phyloP scores from a whole-genome alignment of 306 rosid species.

The Castanospermum australe region DNA sequence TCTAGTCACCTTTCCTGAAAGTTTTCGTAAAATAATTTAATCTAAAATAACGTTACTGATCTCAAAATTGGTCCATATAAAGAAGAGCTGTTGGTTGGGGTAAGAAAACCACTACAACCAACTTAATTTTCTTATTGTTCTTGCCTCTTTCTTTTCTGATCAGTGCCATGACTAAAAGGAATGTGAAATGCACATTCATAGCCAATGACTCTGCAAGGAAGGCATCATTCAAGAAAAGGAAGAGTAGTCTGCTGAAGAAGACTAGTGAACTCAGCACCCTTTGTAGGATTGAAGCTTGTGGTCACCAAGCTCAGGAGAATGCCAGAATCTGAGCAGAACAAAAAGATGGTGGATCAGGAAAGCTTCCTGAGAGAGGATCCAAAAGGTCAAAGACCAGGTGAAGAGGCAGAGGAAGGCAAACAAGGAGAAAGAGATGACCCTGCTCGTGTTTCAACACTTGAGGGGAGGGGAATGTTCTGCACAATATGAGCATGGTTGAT shows the following conservation, averaged over 20 bases:
- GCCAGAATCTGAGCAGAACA: background rate
- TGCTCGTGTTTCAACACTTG: background rate
- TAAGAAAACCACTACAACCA: background rate
- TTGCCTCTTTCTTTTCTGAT: background rate
- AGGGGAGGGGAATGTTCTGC: background rate
- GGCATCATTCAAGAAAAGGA: conserved; percentile 10
- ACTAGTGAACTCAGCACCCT: background rate
- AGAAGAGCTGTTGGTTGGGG: background rate
- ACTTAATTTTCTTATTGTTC: background rate
- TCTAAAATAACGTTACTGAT: no score
- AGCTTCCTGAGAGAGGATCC: background rate
- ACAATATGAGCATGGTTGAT: background rate
- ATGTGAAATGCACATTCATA: conserved; percentile 14
- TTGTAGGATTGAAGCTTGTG: no score
- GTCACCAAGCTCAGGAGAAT: background rate
- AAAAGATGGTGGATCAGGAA: conserved; percentile 19
- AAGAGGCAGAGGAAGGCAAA: background rate
- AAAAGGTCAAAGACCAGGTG: background rate
- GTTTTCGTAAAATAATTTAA: no score
- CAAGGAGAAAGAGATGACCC: conserved; percentile 3
- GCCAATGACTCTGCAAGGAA: background rate
- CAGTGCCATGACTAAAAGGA: background rate
- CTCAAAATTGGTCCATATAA: background rate
- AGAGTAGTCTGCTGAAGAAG: conserved; percentile 9
- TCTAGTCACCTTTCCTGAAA: no score